A percentile compares a stretch with the other conserved stretches of the same genome.
phyloP scores from a whole-genome alignment of 495 filamentous ascomycete species.

The Neurospora sp. region DNA sequence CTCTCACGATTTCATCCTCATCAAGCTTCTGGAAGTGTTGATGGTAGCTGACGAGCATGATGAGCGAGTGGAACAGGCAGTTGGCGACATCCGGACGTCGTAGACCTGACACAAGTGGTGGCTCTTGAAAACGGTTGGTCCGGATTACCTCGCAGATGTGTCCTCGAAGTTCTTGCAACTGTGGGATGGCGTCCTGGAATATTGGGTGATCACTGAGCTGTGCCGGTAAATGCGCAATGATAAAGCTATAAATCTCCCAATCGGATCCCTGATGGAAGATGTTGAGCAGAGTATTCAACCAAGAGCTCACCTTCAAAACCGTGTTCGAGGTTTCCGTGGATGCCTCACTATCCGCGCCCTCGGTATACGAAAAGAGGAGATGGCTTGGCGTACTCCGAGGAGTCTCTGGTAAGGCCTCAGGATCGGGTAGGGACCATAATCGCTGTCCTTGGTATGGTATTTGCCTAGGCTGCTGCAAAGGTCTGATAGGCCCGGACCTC shows the following conservation, averaged over 20 bases:
- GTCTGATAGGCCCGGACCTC: constrained; percentile 22
- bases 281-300: constrained; percentile 65
- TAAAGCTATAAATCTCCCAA: constrained; percentile 92
- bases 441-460: constrained; percentile 28
- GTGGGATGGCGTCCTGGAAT: constrained; percentile 58
- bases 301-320: constrained; percentile 56
- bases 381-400: constrained; percentile 32
- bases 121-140: constrained; percentile 61
- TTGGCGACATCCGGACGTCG: constrained; percentile 83
- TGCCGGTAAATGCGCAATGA: constrained; percentile 74
- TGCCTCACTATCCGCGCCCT: not conserved
- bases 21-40: constrained; percentile 73
- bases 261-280: constrained; percentile 68
- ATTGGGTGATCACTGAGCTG: constrained; percentile 86
- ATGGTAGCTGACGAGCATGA: constrained; percentile 80
- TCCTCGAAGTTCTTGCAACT: constrained; percentile 68
- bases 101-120: constrained; percentile 59
- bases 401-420: constrained; percentile 38
- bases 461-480: constrained; percentile 27
- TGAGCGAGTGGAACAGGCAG: constrained; percentile 75
- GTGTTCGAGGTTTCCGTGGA: constrained; percentile 12
- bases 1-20: constrained; percentile 76
- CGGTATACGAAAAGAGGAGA: constrained; percentile 25
- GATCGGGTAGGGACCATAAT: constrained; percentile 43
- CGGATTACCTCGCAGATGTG: constrained; percentile 74